These are phyloP conservation scores for Penicillium cataractarum DNA, from an alignment of 495 filamentous ascomycete species.

Conservation along the genomic window DNA sequence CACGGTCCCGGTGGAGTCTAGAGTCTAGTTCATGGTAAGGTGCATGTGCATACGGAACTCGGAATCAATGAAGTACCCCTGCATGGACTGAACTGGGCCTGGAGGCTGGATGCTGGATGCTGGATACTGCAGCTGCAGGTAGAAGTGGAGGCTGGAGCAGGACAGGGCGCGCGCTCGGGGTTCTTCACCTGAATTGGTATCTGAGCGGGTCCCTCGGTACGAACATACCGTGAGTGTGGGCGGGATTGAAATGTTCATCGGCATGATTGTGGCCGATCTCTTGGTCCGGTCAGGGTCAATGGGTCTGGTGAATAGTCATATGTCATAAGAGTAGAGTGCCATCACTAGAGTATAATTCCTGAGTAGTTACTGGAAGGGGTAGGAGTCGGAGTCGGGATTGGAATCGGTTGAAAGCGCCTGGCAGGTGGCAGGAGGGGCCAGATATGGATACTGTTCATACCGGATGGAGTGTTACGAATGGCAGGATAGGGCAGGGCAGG, in stretches of 20 bases:
- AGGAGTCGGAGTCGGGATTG: not conserved
- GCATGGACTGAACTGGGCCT: not conserved
- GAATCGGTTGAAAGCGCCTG: not conserved
- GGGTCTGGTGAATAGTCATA: not conserved
- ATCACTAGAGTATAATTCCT: not conserved
- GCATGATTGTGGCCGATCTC: not conserved
- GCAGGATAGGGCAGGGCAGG: not conserved
- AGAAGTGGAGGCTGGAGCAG: not conserved
- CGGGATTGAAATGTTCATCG: not conserved
- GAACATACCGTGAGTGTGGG: too few relatives aligned
- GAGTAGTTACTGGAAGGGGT: not conserved
- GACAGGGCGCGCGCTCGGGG: not conserved
- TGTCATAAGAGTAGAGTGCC: not conserved
- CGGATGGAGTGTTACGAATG: too few relatives aligned
- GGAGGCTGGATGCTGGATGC: too few relatives aligned
- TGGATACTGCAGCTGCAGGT: too few relatives aligned
- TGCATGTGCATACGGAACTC: not conserved
- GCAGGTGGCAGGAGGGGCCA: not conserved
- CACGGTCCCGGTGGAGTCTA: too few relatives aligned
- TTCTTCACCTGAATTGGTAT: not conserved
- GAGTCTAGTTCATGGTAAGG: too few relatives aligned
- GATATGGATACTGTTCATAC: too few relatives aligned
- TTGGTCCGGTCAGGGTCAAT: too few relatives aligned
- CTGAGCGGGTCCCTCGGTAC: slow-evolving; percentile 7
- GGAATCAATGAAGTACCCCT: not conserved